Base-by-base conservation (phyloP, 2,329 filamentous ascomycete species). In the Fusarium algeriense region DNA sequence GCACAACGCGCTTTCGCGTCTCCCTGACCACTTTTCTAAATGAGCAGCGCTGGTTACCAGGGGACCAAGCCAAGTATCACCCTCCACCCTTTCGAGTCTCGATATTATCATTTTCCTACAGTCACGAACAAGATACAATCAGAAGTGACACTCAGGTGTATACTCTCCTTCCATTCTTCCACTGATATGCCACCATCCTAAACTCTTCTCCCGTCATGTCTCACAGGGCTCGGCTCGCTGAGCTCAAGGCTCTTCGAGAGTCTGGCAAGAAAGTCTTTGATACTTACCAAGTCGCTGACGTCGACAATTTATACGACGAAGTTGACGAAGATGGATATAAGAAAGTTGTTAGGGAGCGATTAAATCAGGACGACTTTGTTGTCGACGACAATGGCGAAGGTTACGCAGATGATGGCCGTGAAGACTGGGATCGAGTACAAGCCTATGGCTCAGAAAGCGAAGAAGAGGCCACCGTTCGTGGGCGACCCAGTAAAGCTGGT, bases 291-390 rank as follows among this genome's bases (percentile, higher is more conserved):
- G 89, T 98, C 68, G 89, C 94, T 76, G 91, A 98, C 69, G 92
- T 93, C 76, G 89, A 91, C 72, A 90, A 93, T 74, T 85, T 99
- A 46, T 99, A 98, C 83, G 96, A 98, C 70, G 95, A 97, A 77
- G 94, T 99, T 50, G 95, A 98, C 78, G 96, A 99, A 77, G 95
- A 96, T 77, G 93, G 93, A 55, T 99, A 99, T 86, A 98, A 98
- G 85, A 97, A 97, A 80, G 92, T 98, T 73, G 94, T 99, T 17
- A 90, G 96, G 44, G 90, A 92, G 60, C 91, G 96, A 49, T 86
- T 99, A 55, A 93, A 98, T 78, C 88, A 97, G 77, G 96, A 99
- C 76, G 96, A 99, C 83, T 99, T 99, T 78, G 95, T 99, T 56
- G 95, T 99, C 66, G 96, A 98, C 84, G 96, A 99, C 83, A 97